Evolutionary conservation across 2,329 filamentous ascomycete genomes (phyloP), one percentile per base, ranked within the genome.

Genomic region (Monilinia fructicola): DNA sequence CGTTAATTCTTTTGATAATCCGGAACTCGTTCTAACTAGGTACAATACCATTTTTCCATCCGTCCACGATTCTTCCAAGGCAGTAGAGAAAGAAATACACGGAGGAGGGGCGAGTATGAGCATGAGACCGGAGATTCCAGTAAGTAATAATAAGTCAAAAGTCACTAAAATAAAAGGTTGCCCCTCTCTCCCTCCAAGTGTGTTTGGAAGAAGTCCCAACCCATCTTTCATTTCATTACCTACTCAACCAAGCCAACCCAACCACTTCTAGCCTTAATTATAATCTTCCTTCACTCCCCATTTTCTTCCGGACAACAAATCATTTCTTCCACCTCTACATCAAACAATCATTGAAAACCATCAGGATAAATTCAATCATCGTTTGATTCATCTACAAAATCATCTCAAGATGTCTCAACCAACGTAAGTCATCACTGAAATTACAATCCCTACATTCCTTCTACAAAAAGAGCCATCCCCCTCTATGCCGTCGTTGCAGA

Each of bases 391-490:
- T 65, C 14, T 65, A 42, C 63, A 62, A 66, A 54, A 69, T 42
- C 50, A 59, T 63, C 31, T 66, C 63, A 71, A 67, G 54, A 77
- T 77, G 75, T 72, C 71, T 69, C 70, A 71, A 68, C 68, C 87
- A 80, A 85, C 87, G 87, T 89, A 86, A 88, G 87, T 88, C 70
- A 67, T 67, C 65, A 2, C 62, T 71, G n/a, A n/a, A n/a, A n/a
- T n/a, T 68, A 71, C 73, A 74, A 74, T 70, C 67, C 72, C 74
- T 71, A 74, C 67, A 48, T 10, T 40, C 48, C 26, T 28, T 10
- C 52, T 7, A 48, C 40, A n/a, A 50, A 21, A 26, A 26, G 54
- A 56, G 21, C n/a, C 56, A 23, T 40, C 38, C 28, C 53, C 62
- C 62, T 64, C 53, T 40, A 56, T 50, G n/a, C 16, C 16, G 14